Conservation (phyloP, 1,139 yeast species). For the Pichia kudriavzevii region DNA sequence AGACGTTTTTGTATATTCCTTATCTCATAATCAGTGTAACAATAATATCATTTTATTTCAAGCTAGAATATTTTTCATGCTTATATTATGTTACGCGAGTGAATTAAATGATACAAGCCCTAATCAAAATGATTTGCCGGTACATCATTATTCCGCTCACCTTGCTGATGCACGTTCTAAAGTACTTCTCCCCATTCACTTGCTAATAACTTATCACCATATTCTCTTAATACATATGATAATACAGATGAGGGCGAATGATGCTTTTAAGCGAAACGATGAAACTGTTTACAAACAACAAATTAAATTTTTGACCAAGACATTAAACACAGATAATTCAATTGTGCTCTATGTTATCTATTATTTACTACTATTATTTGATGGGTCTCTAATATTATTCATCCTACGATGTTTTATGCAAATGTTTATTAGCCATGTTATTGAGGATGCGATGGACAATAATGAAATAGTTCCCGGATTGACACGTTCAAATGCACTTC, state of each 20-base stretch:
- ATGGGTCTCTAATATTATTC: slow-evolving; percentile 11
- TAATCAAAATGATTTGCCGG: too few species aligned
- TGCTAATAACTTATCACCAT: too few species aligned
- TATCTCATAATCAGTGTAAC: too few species aligned
- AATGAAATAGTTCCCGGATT: slow-evolving; percentile 7
- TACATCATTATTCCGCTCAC: too few species aligned
- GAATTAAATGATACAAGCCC: too few species aligned
- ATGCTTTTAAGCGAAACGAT: slow-evolving; percentile 6
- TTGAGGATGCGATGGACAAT: slow-evolving; percentile 2
- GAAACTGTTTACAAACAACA: slow-evolving; percentile 6
- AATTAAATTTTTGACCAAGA: slow-evolving; percentile 3
- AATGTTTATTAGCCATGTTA: slow-evolving; percentile 5
- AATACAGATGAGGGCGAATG: slow-evolving; percentile 4
- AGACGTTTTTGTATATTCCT: too few species aligned
- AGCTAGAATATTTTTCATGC: too few species aligned
- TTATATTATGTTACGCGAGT: too few species aligned
- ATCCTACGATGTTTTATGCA: slow-evolving; percentile 9
- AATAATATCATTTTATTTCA: too few species aligned
- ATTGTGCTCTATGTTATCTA: slow-evolving; percentile 4
- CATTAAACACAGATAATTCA: slow-evolving; percentile 7
- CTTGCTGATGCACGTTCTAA: too few species aligned
- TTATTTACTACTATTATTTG: slow-evolving; percentile 8
- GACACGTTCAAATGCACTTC: slow-evolving; percentile 3
- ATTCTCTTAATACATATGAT: slow-evolving; percentile 5
- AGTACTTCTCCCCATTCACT: too few species aligned